Evolutionary conservation across 2,329 filamentous ascomycete species (phyloP).

Genomic region (Pseudonectria foliicola): DNA sequence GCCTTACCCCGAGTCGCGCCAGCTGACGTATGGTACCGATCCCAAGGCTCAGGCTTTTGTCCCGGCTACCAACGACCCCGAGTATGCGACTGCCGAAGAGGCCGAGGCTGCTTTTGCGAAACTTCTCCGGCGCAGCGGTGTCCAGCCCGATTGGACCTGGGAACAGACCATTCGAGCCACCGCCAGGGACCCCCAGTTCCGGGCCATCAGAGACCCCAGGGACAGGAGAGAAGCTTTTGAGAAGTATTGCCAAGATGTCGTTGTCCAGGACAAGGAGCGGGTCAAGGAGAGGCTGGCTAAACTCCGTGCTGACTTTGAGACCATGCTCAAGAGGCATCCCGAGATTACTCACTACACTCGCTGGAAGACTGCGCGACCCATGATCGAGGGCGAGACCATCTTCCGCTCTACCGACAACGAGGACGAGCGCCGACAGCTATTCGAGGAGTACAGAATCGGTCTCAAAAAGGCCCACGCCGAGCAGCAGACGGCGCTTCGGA

Average conservation of each 20-base stretch:
- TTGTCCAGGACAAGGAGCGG: constrained; percentile 86
- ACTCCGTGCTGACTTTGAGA: constrained; percentile 86
- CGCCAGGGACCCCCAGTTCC: constrained; percentile 86
- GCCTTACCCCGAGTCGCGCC: constrained; percentile 46
- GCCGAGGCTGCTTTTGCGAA: constrained; percentile 92
- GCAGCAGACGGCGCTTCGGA: constrained; percentile 63
- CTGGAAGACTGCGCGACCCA: constrained; percentile 92
- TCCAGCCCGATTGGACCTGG: constrained; percentile 91
- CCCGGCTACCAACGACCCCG: constrained; percentile 62
- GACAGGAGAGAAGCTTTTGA: constrained; percentile 88
- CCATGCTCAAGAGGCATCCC: constrained; percentile 91
- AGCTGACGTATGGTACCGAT: constrained; percentile 51
- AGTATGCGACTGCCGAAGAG: constrained; percentile 75
- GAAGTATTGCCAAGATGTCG: constrained; percentile 86
- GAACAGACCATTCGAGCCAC: constrained; percentile 79
- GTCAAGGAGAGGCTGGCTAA: constrained; percentile 90
- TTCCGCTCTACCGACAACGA: constrained; percentile 89
- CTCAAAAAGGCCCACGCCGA: constrained; percentile 77
- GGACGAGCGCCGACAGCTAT: constrained; percentile 78
- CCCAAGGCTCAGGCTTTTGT: constrained; percentile 51
- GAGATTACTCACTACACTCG: constrained; percentile 96
- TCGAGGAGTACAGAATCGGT: constrained; percentile 84
- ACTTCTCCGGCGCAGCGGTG: constrained; percentile 73
- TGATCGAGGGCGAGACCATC: constrained; percentile 91
- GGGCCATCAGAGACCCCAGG: constrained; percentile 85